Evolutionary conservation across 1,284 basidiomycete genomes (phyloP).

Genomic region (Malassezia nana): DNA sequence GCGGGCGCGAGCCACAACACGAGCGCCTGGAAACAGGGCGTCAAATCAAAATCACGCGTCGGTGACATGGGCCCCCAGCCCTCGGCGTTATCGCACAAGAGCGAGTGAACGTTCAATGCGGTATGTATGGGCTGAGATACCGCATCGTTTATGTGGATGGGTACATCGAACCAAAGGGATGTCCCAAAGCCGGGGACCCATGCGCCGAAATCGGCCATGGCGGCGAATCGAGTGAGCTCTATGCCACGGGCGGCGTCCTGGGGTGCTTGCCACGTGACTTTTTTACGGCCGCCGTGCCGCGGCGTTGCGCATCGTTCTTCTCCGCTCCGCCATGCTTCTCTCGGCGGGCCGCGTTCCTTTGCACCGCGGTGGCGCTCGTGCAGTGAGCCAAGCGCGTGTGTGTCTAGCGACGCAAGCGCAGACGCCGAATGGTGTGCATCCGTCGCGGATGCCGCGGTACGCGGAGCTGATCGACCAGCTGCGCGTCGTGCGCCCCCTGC

Average conservation of each 20-base stretch:
- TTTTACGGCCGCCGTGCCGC: not conserved
- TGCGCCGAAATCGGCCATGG: conserved; percentile 5
- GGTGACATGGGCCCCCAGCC: conserved; percentile 60
- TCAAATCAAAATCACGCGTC: conserved; percentile 64
- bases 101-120: not conserved
- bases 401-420: conserved; percentile 10
- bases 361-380: not conserved
- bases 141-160: not conserved
- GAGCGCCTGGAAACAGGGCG: conserved; percentile 70
- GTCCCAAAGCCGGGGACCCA: conserved; percentile 9
- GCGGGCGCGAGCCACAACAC: conserved; percentile 29
- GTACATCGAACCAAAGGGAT: not conserved
- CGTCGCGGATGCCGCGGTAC: conserved; percentile 64
- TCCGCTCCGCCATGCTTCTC: not conserved
- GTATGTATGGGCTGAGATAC: not conserved
- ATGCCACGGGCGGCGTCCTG: not conserved
- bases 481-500: conserved; percentile 60
- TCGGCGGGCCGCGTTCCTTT: not conserved
- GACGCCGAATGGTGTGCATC: conserved; percentile 18
- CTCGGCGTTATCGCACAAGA: conserved; percentile 24
- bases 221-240: not conserved
- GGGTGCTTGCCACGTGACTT: not conserved
- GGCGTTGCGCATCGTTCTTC: not conserved
- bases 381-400: not conserved
- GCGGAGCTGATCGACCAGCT: conserved; percentile 65